Evolutionary conservation across 2,329 filamentous ascomycete genomes (phyloP), one percentile per base, ranked within the genome.

Genomic region (Sporothrix globosa): DNA sequence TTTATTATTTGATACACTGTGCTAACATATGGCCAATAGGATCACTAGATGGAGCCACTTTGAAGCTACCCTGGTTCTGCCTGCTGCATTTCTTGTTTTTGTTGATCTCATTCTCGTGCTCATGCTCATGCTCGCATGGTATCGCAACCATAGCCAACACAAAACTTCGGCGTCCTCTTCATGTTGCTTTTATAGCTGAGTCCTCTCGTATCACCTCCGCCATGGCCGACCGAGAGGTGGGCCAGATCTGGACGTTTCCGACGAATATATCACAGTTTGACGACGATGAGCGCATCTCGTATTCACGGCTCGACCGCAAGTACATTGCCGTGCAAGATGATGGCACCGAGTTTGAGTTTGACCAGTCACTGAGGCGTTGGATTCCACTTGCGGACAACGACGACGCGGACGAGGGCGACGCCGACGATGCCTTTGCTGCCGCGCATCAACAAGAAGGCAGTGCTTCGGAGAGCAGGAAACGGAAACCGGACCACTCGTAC

Each of bases 291-390:
- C 91, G 94, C 75, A 92, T 97, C 77, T 95, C 92, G 6, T 97
- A 91, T 82, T 95, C 92, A n/a, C 91, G 88, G 78, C 84, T 92
- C 72, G 91, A 95, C 80, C 85, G 88, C 77, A 95, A 93, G 78
- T 95, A 90, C 82, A 87, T 96, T 68, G 88, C 96, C 9, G 93
- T 97, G 73, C 91, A 92, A 70, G 92, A 93, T 63, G 90, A 96
- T 77, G 93, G 92, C 68, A 87, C 88, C 72, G 94, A 97, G 79
- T 97, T 90, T 82, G 91, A 94, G 78, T 97, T 91, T 82, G 90
- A 96, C 79, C 81, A 86, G 66, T 85, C 84, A 67, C 81, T 89
- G 75, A 90, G 88, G 81, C 87, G 88, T 80, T 97, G 94, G 94
- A 85, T 93, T 69, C 90, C 89, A 74, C 73, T 80, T 69, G 69